Percentiles rank a stretch among this genome's conserved stretches.
Conservation (phyloP, 164 flowering plant genomes). For the Macadamia integrifolia region DNA sequence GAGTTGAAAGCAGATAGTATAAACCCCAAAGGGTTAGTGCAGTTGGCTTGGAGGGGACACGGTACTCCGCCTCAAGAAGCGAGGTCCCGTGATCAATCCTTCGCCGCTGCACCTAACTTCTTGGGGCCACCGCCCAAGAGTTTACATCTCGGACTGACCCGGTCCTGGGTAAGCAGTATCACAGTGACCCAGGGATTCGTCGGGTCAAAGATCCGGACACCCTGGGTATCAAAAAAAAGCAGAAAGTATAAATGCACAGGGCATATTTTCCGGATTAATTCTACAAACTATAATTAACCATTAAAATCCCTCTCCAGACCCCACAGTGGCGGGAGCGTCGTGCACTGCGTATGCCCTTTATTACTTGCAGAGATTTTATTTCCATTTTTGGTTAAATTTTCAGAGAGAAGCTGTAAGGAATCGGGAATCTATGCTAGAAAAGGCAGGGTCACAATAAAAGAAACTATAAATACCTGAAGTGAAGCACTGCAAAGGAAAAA, state of each 20-base stretch:
- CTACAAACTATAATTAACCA: background rate
- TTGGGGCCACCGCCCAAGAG: too few relatives aligned
- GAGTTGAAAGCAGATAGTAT: background rate
- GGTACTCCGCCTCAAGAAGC: too few relatives aligned
- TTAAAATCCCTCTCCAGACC: background rate
- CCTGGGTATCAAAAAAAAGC: too few relatives aligned
- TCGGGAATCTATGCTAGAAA: background rate
- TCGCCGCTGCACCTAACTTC: too few relatives aligned
- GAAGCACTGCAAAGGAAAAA: conserved; percentile 96
- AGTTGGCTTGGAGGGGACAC: too few relatives aligned
- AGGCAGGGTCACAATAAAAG: background rate
- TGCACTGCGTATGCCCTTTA: background rate
- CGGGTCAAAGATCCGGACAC: too few relatives aligned
- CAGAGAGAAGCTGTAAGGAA: background rate
- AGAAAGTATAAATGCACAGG: background rate
- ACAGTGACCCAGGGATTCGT: too few relatives aligned
- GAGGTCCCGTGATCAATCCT: too few relatives aligned
- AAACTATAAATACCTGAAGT: conserved; percentile 60
- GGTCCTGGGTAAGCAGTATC: too few relatives aligned
- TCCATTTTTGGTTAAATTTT: background rate
- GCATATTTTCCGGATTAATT: background rate
- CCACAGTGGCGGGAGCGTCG: too few relatives aligned
- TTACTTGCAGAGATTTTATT: background rate
- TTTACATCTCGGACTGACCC: too few relatives aligned
- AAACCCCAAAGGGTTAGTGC: too few relatives aligned